Conservation (phyloP, 805 yeast species). For the Kockiozyma suomiensis region DNA sequence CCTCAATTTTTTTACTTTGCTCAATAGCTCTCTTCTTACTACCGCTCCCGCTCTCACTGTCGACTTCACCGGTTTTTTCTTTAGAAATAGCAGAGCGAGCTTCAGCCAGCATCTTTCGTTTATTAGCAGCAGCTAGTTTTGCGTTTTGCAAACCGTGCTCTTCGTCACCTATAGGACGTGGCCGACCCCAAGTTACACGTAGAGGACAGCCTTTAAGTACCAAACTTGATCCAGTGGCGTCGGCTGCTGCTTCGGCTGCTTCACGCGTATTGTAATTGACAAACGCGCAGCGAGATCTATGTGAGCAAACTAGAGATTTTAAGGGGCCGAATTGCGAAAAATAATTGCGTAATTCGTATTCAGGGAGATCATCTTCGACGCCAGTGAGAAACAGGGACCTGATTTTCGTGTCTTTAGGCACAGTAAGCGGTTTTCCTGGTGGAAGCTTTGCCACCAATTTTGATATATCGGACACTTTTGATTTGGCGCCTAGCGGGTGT, state of each 20-base stretch:
- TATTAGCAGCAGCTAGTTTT: conserved; percentile 29
- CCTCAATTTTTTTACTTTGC: not conserved
- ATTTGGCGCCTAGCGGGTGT: conserved; percentile 18
- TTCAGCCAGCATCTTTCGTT: conserved; percentile 26
- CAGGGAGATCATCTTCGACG: conserved; percentile 65
- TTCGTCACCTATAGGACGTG: conserved; percentile 35
- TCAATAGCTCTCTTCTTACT: not conserved
- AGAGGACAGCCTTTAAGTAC: conserved; percentile 34
- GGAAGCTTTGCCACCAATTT: conserved; percentile 66
- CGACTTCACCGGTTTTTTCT: too few species aligned
- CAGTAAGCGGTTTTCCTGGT: conserved; percentile 39
- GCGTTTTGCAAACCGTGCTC: conserved; percentile 22
- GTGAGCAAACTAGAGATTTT: conserved; percentile 54
- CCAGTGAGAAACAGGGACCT: conserved; percentile 77
- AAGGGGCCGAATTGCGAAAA: conserved; percentile 54
- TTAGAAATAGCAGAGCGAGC: conserved; percentile 17
- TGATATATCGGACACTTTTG: conserved; percentile 16
- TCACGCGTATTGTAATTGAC: conserved; percentile 54
- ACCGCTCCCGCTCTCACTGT: not conserved
- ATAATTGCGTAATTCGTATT: conserved; percentile 57
- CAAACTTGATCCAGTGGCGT: conserved; percentile 26
- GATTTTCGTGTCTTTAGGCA: conserved; percentile 49
- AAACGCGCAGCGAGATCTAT: conserved; percentile 65
- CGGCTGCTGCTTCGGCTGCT: conserved; percentile 54
- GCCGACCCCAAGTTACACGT: conserved; percentile 38